Percentiles rank a stretch among this genome's conserved stretches.
Conservation (phyloP, 2,329 filamentous ascomycete genomes). For the Sclerotinia subarctica region DNA sequence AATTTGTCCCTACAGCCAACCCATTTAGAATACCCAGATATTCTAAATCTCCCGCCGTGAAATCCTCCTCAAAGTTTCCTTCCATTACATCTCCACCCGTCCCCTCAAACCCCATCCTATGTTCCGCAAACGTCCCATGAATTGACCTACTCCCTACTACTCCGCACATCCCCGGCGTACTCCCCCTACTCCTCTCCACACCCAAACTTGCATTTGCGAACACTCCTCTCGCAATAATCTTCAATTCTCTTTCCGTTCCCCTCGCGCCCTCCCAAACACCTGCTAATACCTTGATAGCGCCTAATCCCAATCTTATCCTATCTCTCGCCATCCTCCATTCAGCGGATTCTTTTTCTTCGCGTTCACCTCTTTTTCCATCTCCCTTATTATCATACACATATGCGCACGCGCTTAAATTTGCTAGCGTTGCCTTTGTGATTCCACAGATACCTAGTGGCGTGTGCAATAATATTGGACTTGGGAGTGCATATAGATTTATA, state of each 20-base stretch:
- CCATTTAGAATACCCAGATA: slow-evolving; percentile 7
- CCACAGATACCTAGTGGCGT: slow-evolving; percentile 57
- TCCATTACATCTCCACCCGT: not conserved
- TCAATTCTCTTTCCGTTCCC: slow-evolving; percentile 50
- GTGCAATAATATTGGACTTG: slow-evolving; percentile 52
- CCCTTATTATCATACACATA: slow-evolving; percentile 40
- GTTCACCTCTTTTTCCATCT: not conserved
- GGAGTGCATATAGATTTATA: slow-evolving; percentile 53
- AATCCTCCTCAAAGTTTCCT: not conserved
- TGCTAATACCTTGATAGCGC: slow-evolving; percentile 54
- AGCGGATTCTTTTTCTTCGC: slow-evolving; percentile 28
- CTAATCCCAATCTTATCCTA: slow-evolving; percentile 56
- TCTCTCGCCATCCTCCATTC: slow-evolving; percentile 47
- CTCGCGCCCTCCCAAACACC: slow-evolving; percentile 56
- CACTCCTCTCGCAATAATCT: slow-evolving; percentile 28
- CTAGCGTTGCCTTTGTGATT: slow-evolving; percentile 54
- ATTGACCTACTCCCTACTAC: not conserved
- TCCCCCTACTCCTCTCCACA: not conserved
- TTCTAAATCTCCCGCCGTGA: not conserved
- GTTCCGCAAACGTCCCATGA: not conserved
- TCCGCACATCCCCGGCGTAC: not conserved
- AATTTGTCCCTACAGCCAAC: not conserved
- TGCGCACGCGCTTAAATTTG: slow-evolving; percentile 59
- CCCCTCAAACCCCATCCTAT: not conserved
- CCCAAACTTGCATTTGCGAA: slow-evolving; percentile 11